A percentile compares a stretch with the other conserved stretches of the same genome.
Evolutionary conservation across 495 filamentous ascomycete genomes (phyloP).

Genomic region (Neurospora sp.): DNA sequence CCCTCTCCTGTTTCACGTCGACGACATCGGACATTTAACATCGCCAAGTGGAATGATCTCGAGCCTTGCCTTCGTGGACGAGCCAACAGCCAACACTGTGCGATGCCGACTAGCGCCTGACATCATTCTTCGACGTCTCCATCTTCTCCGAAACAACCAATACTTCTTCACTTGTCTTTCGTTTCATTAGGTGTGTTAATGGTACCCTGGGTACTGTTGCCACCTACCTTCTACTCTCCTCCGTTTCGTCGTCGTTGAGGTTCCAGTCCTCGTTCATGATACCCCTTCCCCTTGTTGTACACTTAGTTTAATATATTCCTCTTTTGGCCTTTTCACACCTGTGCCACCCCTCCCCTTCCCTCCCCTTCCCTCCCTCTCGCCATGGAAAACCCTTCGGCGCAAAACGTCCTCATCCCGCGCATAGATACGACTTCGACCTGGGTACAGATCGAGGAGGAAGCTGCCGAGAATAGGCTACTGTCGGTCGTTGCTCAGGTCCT

Average conservation of each 20-base stretch:
- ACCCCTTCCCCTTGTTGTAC: neutral
- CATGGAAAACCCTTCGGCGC: conserved; percentile 11
- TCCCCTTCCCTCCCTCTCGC: neutral
- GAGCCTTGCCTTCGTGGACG: neutral
- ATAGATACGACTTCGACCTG: conserved; percentile 21
- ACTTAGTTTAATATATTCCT: neutral
- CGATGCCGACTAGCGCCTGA: neutral
- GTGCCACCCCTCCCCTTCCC: neutral
- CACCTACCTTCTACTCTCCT: neutral
- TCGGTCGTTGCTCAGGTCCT: conserved; percentile 24
- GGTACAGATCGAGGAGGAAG: conserved; percentile 18
- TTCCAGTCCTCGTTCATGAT: neutral
- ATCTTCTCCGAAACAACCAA: neutral
- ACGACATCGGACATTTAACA: neutral
- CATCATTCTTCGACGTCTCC: neutral
- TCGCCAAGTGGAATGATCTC: neutral
- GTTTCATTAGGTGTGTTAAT: neutral
- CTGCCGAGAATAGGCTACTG: conserved; percentile 21
- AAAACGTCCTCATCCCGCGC: conserved; percentile 5
- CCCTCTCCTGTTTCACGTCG: neutral
- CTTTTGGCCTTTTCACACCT: neutral
- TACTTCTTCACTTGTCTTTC: neutral
- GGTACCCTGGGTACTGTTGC: neutral
- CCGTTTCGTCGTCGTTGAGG: neutral
- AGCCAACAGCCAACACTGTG: neutral